Percentiles rank a stretch among this genome's conserved stretches.
phyloP scores from a whole-genome alignment of 495 filamentous ascomycete species.

The Evernia prunastri region DNA sequence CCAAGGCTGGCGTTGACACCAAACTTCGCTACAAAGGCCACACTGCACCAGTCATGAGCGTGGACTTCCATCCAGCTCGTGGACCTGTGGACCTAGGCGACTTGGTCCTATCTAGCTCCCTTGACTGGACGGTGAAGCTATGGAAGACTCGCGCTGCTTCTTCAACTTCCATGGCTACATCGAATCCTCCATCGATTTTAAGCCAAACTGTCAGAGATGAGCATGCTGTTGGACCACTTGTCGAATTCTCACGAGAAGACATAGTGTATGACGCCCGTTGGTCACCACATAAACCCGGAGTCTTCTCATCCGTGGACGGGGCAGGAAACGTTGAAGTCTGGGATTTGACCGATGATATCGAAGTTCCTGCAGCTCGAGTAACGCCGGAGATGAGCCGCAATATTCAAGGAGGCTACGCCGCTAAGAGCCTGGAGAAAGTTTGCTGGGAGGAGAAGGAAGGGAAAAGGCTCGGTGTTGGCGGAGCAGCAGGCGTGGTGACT shows the following conservation, averaged over 20 bases:
- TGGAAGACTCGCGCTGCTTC: constrained; percentile 86
- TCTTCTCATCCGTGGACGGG: constrained; percentile 91
- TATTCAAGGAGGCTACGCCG: constrained; percentile 54
- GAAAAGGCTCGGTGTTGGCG: constrained; percentile 76
- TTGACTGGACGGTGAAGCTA: constrained; percentile 96
- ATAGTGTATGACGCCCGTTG: constrained; percentile 93
- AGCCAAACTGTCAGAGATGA: constrained; percentile 33
- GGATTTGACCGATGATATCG: constrained; percentile 87
- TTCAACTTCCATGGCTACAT: constrained; percentile 49
- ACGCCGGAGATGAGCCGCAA: constrained; percentile 50
- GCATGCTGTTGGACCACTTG: constrained; percentile 50
- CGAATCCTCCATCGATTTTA: constrained; percentile 31
- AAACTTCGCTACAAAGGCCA: constrained; percentile 81
- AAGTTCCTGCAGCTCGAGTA: constrained; percentile 77
- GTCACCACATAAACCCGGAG: constrained; percentile 84
- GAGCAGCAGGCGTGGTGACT: constrained; percentile 80
- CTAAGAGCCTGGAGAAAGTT: constrained; percentile 81
- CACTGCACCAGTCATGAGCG: constrained; percentile 88
- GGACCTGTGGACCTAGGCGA: constrained; percentile 95
- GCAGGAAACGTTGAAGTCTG: constrained; percentile 90
- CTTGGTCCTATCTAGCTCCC: constrained; percentile 71
- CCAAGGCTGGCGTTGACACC: constrained; percentile 88
- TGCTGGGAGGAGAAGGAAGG: constrained; percentile 91
- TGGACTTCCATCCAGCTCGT: constrained; percentile 87
- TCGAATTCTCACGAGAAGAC: constrained; percentile 89